These are phyloP conservation scores for Psidium guajava DNA, from an alignment of 345 rosid species.

Conservation along the genomic window DNA sequence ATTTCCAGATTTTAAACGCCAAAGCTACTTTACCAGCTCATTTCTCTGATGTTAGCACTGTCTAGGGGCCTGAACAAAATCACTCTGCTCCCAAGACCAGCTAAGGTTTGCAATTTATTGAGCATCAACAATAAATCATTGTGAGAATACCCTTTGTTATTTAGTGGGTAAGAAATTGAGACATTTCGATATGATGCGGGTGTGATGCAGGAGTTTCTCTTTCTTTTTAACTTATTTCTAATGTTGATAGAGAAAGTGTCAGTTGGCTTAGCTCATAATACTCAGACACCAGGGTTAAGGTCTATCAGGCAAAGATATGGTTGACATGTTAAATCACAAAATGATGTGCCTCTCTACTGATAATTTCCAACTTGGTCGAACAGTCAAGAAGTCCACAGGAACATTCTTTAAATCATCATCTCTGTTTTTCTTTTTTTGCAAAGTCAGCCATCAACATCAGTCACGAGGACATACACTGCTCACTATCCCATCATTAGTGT, in stretches of 20 bases:
- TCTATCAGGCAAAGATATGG: background rate
- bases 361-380: background rate
- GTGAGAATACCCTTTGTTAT: background rate
- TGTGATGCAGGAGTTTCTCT: background rate
- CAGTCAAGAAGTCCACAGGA: background rate
- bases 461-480: background rate
- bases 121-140: background rate
- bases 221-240: background rate
- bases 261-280: background rate
- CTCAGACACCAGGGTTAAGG: background rate
- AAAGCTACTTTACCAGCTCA: background rate
- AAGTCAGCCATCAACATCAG: background rate
- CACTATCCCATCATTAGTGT: background rate
- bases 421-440: background rate
- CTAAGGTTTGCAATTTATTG: background rate
- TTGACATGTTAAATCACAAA: background rate
- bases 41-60: background rate
- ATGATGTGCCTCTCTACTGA: background rate
- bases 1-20: background rate
- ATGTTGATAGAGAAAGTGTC: background rate
- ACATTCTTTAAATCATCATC: background rate
- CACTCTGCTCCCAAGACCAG: background rate
- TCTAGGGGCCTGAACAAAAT: background rate
- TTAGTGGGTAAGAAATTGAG: background rate
- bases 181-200: background rate